Percentiles rank a stretch among this genome's conserved stretches.
Conservation (phyloP, 306 rosid genomes). For the Calophaca sinica region DNA sequence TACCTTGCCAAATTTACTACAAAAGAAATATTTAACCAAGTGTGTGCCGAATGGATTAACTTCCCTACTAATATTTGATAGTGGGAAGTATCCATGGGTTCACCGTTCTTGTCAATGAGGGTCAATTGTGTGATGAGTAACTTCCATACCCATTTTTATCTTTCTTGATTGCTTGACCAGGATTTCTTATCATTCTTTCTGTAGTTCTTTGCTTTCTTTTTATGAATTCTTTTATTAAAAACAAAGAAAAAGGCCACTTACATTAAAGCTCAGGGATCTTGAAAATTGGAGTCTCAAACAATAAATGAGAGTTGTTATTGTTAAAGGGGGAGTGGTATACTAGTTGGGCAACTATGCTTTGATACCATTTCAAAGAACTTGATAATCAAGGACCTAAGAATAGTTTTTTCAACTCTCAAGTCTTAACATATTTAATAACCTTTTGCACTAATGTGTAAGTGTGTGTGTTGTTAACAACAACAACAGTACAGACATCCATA, state of each 20-base stretch:
- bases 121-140: no score
- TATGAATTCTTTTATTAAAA: not conserved
- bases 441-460: conserved; percentile 10
- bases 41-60: not conserved
- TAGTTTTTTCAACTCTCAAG: conserved; percentile 22
- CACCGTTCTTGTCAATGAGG: no score
- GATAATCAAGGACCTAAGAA: conserved; percentile 23
- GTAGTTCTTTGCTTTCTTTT: conserved; percentile 27
- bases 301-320: not conserved
- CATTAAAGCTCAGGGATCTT: conserved; percentile 14
- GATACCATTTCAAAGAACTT: conserved; percentile 39
- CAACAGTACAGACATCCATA: conserved; percentile 45
- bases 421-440: conserved; percentile 20
- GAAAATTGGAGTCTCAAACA: not conserved
- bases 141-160: not conserved
- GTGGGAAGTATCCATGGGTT: no score
- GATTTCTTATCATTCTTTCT: conserved; percentile 11
- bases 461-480: conserved; percentile 8
- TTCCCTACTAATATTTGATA: not conserved
- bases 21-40: no score
- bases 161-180: not conserved
- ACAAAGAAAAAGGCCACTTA: conserved; percentile 5
- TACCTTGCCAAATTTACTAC: no score
- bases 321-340: conserved; percentile 21
- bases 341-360: conserved; percentile 12